Percentiles rank a stretch among this genome's conserved stretches.
These are phyloP conservation scores for Cantharellus cinnabarinus DNA, from an alignment of 768 basidiomycete genomes.

Conservation along the genomic window DNA sequence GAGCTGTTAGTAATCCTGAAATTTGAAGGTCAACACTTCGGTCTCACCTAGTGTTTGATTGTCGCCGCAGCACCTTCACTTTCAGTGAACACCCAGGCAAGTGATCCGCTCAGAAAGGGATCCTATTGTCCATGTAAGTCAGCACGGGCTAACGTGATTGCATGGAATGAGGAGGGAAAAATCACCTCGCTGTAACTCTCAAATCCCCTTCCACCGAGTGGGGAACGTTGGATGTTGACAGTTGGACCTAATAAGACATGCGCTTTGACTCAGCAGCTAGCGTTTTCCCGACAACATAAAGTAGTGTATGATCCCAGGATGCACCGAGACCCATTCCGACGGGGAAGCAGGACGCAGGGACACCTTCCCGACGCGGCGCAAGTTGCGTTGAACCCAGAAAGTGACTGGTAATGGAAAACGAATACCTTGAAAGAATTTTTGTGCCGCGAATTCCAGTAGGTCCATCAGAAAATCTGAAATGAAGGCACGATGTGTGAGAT, in stretches of 20 bases:
- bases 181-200: constrained; percentile 17
- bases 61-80: constrained; percentile 53
- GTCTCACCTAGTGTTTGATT: constrained; percentile 37
- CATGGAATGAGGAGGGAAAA: background rate
- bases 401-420: constrained; percentile 41
- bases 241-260: constrained; percentile 53
- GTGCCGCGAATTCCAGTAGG: constrained; percentile 33
- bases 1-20: too few relatives aligned
- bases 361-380: background rate
- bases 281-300: constrained; percentile 25
- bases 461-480: constrained; percentile 49
- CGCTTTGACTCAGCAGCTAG: constrained; percentile 32
- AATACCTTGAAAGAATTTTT: background rate
- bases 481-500: background rate
- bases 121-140: constrained; percentile 63
- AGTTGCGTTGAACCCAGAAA: constrained; percentile 17
- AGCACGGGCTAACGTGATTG: constrained; percentile 11
- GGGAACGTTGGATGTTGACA: constrained; percentile 45
- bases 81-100: constrained; percentile 50
- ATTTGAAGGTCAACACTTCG: constrained; percentile 11
- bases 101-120: constrained; percentile 46
- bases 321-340: constrained; percentile 49
- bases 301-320: constrained; percentile 47
- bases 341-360: background rate
- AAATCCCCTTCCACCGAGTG: constrained; percentile 23